These are phyloP conservation scores for Cutaneotrichosporon daszewskae DNA, from an alignment of 1,284 basidiomycete species.

Conservation along the genomic window DNA sequence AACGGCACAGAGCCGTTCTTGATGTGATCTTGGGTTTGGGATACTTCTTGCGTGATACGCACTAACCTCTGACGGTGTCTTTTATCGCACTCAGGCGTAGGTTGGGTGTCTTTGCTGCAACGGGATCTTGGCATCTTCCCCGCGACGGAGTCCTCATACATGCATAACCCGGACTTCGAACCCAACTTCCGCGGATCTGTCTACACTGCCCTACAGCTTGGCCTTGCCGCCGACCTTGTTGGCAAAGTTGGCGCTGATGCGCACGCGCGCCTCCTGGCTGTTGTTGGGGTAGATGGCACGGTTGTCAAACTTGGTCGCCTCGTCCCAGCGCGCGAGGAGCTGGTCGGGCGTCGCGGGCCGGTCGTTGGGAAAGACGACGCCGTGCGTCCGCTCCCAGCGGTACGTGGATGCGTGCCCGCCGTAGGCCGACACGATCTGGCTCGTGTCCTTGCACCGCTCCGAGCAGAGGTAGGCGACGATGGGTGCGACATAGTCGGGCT, in stretches of 20 bases:
- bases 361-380: conserved; percentile 65
- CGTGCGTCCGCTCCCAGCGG: conserved; percentile 88
- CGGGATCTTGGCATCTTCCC: too few relatives aligned
- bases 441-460: conserved; percentile 67
- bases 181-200: too few relatives aligned
- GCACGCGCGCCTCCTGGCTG: conserved; percentile 65
- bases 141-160: too few relatives aligned
- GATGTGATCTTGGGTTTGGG: too few relatives aligned
- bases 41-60: too few relatives aligned
- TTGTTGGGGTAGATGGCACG: conserved; percentile 70
- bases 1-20: too few relatives aligned
- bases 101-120: too few relatives aligned
- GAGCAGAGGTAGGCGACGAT: conserved; percentile 87
- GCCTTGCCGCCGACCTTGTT: conserved; percentile 46
- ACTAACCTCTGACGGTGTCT: too few relatives aligned
- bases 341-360: conserved; percentile 69
- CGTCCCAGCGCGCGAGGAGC: conserved; percentile 68
- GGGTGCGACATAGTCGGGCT: conserved; percentile 87
- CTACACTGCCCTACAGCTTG: not conserved
- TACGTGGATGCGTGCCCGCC: conserved; percentile 91
- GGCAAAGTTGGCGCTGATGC: conserved; percentile 74
- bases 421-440: conserved; percentile 76
- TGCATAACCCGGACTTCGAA: too few relatives aligned
- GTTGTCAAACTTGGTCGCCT: conserved; percentile 76
- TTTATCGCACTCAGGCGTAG: too few relatives aligned